Evolutionary conservation across 768 basidiomycete genomes (phyloP).

Genomic region (Pisolithus sp.): DNA sequence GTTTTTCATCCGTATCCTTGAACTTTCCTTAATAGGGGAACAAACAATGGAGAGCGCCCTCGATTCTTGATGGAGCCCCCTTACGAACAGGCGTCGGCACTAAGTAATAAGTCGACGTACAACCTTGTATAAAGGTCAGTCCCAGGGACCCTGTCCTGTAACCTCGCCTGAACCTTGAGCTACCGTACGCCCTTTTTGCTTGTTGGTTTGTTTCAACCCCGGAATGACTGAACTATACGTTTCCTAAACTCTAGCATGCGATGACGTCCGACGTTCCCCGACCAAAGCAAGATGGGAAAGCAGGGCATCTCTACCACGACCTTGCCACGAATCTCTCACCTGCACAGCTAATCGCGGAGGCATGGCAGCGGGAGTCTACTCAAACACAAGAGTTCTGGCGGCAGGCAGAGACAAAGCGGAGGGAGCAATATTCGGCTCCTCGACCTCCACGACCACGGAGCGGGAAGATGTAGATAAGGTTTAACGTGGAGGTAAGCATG

Average conservation of each 20-base stretch:
- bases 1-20: conserved; percentile 25
- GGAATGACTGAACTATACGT: conserved; percentile 23
- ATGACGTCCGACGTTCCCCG: conserved; percentile 31
- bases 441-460: conserved; percentile 30
- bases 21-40: conserved; percentile 26
- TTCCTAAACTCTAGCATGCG: conserved; percentile 25
- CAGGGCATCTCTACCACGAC: conserved; percentile 23
- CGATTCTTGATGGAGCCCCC: conserved; percentile 15
- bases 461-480: conserved; percentile 46
- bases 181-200: conserved; percentile 33
- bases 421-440: conserved; percentile 38
- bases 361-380: conserved; percentile 57
- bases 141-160: conserved; percentile 26
- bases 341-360: conserved; percentile 59
- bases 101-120: conserved; percentile 21
- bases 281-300: conserved; percentile 30
- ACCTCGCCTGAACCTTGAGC: conserved; percentile 29
- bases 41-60: conserved; percentile 26
- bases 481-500: conserved; percentile 15
- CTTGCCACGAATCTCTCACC: conserved; percentile 35
- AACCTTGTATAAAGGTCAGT: conserved; percentile 32
- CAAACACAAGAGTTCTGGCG: conserved; percentile 59
- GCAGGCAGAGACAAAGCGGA: conserved; percentile 44
- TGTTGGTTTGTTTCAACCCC: conserved; percentile 17
- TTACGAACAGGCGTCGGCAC: conserved; percentile 20